These are phyloP conservation scores for Kluyveromyces wickerhamii DNA, from an alignment of 805 yeast genomes.

Conservation along the genomic window DNA sequence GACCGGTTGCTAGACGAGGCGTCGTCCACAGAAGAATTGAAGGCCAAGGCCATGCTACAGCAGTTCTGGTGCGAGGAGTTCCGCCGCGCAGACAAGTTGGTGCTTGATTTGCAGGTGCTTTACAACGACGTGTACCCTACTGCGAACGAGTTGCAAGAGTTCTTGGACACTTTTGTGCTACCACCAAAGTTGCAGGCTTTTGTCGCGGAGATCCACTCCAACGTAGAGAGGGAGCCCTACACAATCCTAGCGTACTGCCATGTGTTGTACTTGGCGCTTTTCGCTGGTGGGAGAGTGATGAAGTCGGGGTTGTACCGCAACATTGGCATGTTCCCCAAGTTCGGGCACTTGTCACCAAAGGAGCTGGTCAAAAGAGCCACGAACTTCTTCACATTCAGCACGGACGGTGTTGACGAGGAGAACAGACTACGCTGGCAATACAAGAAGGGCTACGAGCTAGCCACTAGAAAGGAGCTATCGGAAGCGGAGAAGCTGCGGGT, in stretches of 20 bases:
- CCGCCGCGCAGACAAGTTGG: slow-evolving; percentile 49
- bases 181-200: slow-evolving; percentile 56
- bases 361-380: slow-evolving; percentile 58
- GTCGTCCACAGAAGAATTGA: slow-evolving; percentile 48
- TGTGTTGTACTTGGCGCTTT: slow-evolving; percentile 74
- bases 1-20: slow-evolving; percentile 48
- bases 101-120: slow-evolving; percentile 58
- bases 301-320: slow-evolving; percentile 58
- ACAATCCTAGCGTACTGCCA: slow-evolving; percentile 73
- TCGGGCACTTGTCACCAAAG: slow-evolving; percentile 54
- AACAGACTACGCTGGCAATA: slow-evolving; percentile 54
- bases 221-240: slow-evolving; percentile 56
- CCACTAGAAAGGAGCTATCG: slow-evolving; percentile 60
- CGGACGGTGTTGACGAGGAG: slow-evolving; percentile 62
- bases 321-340: slow-evolving; percentile 67
- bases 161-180: slow-evolving; percentile 16
- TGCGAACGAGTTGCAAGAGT: slow-evolving; percentile 6
- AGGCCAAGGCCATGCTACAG: slow-evolving; percentile 38
- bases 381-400: slow-evolving; percentile 44
- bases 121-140: slow-evolving; percentile 40
- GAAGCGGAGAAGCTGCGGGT: slow-evolving; percentile 66
- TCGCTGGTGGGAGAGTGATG: slow-evolving; percentile 79
- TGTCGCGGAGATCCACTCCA: slow-evolving; percentile 48
- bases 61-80: slow-evolving; percentile 65
- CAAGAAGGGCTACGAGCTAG: slow-evolving; percentile 70